Percentiles rank a stretch among this genome's conserved stretches.
These are phyloP conservation scores for Fusarium sp. DNA, from an alignment of 2,329 filamentous ascomycete species.

Conservation along the genomic window DNA sequence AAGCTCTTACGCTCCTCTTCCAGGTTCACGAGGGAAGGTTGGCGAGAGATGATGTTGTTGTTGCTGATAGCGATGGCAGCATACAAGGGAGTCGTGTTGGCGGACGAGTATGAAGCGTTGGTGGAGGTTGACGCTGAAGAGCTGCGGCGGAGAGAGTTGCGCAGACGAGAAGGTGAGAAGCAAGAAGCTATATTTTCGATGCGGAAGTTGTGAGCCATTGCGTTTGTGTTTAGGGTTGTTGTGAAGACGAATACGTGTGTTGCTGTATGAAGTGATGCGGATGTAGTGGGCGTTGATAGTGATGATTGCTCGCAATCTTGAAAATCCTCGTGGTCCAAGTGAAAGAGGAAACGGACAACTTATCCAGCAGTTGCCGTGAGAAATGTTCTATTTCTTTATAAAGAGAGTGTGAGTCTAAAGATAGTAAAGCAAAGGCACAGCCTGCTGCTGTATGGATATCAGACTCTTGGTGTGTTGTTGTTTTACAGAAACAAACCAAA, in stretches of 20 bases:
- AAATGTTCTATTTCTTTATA: constrained; percentile 6
- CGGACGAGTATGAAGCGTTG: constrained; percentile 52
- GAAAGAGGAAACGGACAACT: constrained; percentile 25
- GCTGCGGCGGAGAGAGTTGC: constrained; percentile 62
- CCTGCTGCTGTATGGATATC: constrained; percentile 29
- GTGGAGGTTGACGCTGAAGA: constrained; percentile 54
- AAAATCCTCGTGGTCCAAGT: background rate
- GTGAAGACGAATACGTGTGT: background rate
- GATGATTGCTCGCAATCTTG: background rate
- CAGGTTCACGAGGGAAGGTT: constrained; percentile 64
- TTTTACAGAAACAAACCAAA: constrained; percentile 18
- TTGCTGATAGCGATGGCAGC: constrained; percentile 64
- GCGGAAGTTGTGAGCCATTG: constrained; percentile 48
- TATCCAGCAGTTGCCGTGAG: constrained; percentile 39
- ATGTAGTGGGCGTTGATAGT: constrained; percentile 11
- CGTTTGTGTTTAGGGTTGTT: background rate
- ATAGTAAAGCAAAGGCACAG: constrained; percentile 37
- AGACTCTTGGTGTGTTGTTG: constrained; percentile 16
- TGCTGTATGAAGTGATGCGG: background rate
- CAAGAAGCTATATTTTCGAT: constrained; percentile 61
- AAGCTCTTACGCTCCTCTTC: constrained; percentile 66
- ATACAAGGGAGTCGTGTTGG: constrained; percentile 56
- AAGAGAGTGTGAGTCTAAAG: constrained; percentile 21
- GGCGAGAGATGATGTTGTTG: constrained; percentile 67
- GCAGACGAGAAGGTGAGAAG: constrained; percentile 60